A percentile compares a stretch with the other conserved stretches of the same genome.
Conservation (phyloP, 345 rosid genomes). For the Kandelia obovata region DNA sequence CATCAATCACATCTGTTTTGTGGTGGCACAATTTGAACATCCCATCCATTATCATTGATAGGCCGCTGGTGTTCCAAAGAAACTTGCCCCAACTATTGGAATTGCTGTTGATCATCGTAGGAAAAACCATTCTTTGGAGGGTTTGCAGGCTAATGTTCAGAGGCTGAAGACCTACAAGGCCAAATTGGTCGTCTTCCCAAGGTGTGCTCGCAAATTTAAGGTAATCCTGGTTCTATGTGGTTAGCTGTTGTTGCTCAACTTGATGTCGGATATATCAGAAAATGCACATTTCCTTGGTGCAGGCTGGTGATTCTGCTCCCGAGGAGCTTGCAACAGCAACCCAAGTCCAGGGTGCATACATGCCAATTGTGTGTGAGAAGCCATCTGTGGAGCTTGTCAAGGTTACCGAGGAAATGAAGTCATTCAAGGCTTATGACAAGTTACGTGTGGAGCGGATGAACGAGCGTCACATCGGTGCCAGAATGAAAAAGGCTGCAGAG, state of each 20-base stretch:
- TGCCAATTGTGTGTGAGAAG: conserved; percentile 32
- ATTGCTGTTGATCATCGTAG: conserved; percentile 83
- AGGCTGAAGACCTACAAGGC: conserved; percentile 89
- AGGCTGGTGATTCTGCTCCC: conserved; percentile 37
- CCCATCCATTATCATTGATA: conserved; percentile 4
- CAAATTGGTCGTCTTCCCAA: conserved; percentile 82
- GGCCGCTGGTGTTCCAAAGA: conserved; percentile 88
- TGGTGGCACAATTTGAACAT: too few relatives aligned
- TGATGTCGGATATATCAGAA: too few relatives aligned
- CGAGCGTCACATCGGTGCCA: conserved; percentile 23
- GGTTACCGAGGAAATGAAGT: conserved; percentile 28
- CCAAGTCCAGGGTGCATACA: conserved; percentile 31
- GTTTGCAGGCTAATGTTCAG: conserved; percentile 72
- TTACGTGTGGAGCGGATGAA: conserved; percentile 22
- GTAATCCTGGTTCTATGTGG: conserved; percentile 21
- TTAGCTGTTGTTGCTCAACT: neutral
- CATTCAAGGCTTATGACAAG: conserved; percentile 34
- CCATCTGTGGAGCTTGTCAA: conserved; percentile 31
- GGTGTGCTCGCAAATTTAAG: conserved; percentile 55
- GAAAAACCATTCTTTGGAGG: conserved; percentile 67
- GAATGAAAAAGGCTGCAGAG: conserved; percentile 30
- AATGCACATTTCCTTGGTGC: neutral
- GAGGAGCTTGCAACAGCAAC: conserved; percentile 33
- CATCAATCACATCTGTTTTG: too few relatives aligned
- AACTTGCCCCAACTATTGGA: conserved; percentile 77